A percentile compares a stretch with the other conserved stretches of the same genome.
phyloP scores from a whole-genome alignment of 73 alveolate species.

The Blepharisma stoltei region DNA sequence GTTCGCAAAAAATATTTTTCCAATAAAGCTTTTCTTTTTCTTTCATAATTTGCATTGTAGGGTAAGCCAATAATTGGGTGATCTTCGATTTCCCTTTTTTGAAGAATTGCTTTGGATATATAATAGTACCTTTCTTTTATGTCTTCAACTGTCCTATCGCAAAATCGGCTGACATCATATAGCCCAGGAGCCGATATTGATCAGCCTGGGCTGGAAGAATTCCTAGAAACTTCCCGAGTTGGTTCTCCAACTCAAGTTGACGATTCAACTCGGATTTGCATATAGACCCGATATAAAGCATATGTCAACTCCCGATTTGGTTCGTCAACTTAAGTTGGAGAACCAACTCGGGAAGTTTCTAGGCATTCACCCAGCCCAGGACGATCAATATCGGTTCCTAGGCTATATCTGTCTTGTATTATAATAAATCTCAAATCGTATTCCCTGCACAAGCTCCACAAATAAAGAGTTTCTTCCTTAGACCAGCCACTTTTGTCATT shows the following conservation, averaged over 20 bases:
- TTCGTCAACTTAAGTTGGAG: no score
- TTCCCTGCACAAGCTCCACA: slow-evolving; percentile 78
- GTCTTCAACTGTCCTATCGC: slow-evolving; percentile 81
- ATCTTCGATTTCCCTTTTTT: slow-evolving; percentile 65
- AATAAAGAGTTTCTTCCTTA: slow-evolving; percentile 75
- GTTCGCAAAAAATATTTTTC: slow-evolving; percentile 79
- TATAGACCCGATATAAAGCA: no score
- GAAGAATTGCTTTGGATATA: slow-evolving; percentile 68
- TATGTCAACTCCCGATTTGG: no score
- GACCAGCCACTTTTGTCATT: slow-evolving; percentile 71
- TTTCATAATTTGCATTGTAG: slow-evolving; percentile 84
- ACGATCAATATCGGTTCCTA: no score
- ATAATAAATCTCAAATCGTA: slow-evolving; percentile 81
- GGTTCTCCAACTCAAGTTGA: no score
- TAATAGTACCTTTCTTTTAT: slow-evolving; percentile 84
- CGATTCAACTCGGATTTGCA: no score
- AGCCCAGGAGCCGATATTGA: no score
- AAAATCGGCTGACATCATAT: slow-evolving; percentile 6
- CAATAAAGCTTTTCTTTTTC: slow-evolving; percentile 73
- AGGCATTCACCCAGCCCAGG: no score
- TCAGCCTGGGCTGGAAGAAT: no score
- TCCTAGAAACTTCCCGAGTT: no score
- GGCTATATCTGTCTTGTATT: slow-evolving; percentile 77
- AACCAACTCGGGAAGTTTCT: no score
- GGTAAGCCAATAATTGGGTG: slow-evolving; percentile 83